Base-by-base conservation (phyloP, 192 early-diverging fungal species). In the Gryganskiella cystojenkinii region DNA sequence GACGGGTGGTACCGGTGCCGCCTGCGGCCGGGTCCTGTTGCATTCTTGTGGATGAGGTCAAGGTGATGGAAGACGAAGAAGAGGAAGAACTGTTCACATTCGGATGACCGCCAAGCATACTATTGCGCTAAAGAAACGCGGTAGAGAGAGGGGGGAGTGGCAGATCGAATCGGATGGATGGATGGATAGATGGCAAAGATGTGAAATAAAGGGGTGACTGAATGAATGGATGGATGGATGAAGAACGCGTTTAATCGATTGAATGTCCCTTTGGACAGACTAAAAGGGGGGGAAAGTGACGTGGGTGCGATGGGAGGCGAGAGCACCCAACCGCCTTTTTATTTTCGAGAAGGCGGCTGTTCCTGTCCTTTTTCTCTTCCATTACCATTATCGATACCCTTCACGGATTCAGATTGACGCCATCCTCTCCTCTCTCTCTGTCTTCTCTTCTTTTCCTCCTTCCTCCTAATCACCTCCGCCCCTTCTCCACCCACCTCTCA, bases 101-200 rank as follows among this genome's bases (percentile, higher is more conserved):
- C 35, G n/a, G 47, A 35, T 63, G 59, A 37, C 59, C 22, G 59
- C 69, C 69, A 27, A 62, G 69, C 69, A 61, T 70, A 33, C 65
- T 58, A 31, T 55, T 14, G 45, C 25, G 57, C 2, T 40, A 42
- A 37, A 28, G 52, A 14, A 13, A 34, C 51, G 0, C 13, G 17
- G 45, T 51, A 25, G 22, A 46, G 14, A 37, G 35, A 42, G 24
- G 34, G 14, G 46, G 42, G 24, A 51, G 20, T 33, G 31, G 51
- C 15, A 35, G 19, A 15, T 50, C 8, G 37, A 40, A n/a, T n/a
- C 13, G 37, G 37, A 40, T 40, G 37, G 37, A 40, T 40, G 37
- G 37, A 40, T 40, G 37, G 37, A 40, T 40, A 13, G 37, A 40
- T 40, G 37, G 37, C 5, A n/a, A n/a, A n/a, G n/a, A 56, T 56